phyloP scores from a whole-genome alignment of 176 grass and related monocot genomes.

The Phoenix dactylifera region DNA sequence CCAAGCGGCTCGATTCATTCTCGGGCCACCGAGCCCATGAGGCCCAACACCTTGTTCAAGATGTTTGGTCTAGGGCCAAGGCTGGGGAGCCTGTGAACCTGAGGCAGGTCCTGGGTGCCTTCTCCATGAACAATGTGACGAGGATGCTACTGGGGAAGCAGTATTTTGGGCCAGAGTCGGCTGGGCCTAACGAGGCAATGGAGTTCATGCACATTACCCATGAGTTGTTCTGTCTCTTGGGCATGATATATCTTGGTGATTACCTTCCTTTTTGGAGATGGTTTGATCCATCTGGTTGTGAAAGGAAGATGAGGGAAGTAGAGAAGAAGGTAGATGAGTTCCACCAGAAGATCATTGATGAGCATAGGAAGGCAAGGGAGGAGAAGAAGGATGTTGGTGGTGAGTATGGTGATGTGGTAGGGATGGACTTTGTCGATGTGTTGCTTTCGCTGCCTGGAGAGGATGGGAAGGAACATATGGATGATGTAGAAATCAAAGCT shows the following conservation, averaged over 20 bases:
- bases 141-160: constrained; percentile 91
- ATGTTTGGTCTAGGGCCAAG: constrained; percentile 48
- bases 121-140: constrained; percentile 95
- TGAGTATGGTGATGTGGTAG: constrained; percentile 17
- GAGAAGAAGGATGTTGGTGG: constrained; percentile 33
- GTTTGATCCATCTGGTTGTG: constrained; percentile 58
- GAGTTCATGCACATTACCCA: constrained; percentile 94
- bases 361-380: constrained; percentile 47
- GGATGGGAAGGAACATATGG: constrained; percentile 66
- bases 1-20: constrained; percentile 62
- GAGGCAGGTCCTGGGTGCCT: constrained; percentile 61
- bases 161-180: constrained; percentile 60
- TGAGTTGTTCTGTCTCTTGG: constrained; percentile 69
- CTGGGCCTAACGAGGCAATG: constrained; percentile 60
- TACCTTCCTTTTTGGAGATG: constrained; percentile 88
- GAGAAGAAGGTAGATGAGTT: constrained; percentile 85
- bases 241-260: constrained; percentile 81
- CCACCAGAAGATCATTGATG: constrained; percentile 90
- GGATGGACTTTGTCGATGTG: constrained; percentile 80
- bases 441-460: constrained; percentile 67
- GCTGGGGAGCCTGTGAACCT: constrained; percentile 47
- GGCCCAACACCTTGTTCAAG: constrained; percentile 50
- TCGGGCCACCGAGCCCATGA: constrained; percentile 48
- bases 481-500: constrained; percentile 87
- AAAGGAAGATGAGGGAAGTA: constrained; percentile 80